These are phyloP conservation scores for Buddleja alternifolia DNA, from an alignment of 257 asterid species.

Conservation along the genomic window DNA sequence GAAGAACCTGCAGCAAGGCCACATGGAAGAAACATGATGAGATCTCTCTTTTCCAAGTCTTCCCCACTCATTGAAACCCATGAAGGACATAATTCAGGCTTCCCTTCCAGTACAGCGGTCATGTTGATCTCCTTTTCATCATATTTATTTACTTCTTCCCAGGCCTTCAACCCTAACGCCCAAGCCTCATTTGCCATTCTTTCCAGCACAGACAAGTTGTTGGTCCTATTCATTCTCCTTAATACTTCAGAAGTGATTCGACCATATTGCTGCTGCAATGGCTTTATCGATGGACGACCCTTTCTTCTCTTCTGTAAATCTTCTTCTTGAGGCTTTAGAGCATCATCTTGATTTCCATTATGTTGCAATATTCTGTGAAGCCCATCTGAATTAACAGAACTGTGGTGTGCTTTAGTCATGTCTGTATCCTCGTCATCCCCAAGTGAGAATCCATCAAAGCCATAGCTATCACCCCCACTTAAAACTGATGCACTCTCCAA, in stretches of 20 bases:
- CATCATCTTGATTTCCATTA: constrained; percentile 45
- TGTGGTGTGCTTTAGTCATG: constrained; percentile 36
- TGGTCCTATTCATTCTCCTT: constrained; percentile 52
- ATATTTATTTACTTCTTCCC: constrained; percentile 81
- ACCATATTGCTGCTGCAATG: constrained; percentile 63
- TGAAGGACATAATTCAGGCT: constrained; percentile 95
- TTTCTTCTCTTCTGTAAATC: constrained; percentile 32
- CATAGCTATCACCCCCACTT: constrained; percentile 41
- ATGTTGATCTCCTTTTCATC: constrained; percentile 60
- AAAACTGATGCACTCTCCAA: constrained; percentile 62
- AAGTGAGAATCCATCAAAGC: constrained; percentile 41
- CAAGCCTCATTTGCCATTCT: constrained; percentile 93
- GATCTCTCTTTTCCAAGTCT: constrained; percentile 58
- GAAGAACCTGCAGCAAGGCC: constrained; percentile 99
- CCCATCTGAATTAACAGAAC: constrained; percentile 49
- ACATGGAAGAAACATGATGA: constrained; percentile 85
- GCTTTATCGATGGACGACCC: constrained; percentile 29
- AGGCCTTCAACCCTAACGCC: constrained; percentile 82
- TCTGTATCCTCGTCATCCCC: constrained; percentile 43
- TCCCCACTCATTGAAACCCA: constrained; percentile 74
- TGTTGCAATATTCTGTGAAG: constrained; percentile 56
- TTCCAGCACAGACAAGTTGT: constrained; percentile 60
- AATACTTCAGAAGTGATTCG: constrained; percentile 69
- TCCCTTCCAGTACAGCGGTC: constrained; percentile 80
- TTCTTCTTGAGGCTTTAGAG: constrained; percentile 39